Evolutionary conservation across 2,329 filamentous ascomycete species (phyloP).

Genomic region (Aquanectria penicillioides): DNA sequence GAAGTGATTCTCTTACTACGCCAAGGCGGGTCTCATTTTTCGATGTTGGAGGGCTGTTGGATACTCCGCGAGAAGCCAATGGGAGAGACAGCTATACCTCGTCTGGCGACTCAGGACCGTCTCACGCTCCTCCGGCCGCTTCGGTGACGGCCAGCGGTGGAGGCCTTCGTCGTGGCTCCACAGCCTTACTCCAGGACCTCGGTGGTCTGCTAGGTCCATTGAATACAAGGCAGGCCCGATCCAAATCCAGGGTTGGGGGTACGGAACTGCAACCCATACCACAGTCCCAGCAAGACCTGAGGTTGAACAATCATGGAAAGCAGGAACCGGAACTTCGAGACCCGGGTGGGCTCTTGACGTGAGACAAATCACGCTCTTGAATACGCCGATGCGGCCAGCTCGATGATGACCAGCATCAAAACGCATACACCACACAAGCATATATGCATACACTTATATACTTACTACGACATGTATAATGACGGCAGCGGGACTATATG

Average conservation of each 20-base stretch:
- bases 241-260: conserved; percentile 44
- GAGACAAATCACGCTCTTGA: conserved; percentile 10
- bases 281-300: conserved; percentile 50
- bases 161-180: conserved; percentile 64
- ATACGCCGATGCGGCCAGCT: neutral
- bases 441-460: conserved; percentile 5
- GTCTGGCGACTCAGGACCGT: conserved; percentile 49
- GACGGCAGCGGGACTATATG: conserved; percentile 26
- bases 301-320: conserved; percentile 44
- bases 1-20: conserved; percentile 28
- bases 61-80: conserved; percentile 52
- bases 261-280: conserved; percentile 60
- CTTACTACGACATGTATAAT: conserved; percentile 28
- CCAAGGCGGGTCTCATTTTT: conserved; percentile 76
- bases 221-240: conserved; percentile 44
- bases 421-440: conserved; percentile 26
- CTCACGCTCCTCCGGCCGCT: conserved; percentile 51
- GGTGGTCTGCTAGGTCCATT: conserved; percentile 62
- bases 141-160: conserved; percentile 55
- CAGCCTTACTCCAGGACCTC: conserved; percentile 67
- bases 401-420: conserved; percentile 1
- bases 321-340: conserved; percentile 50
- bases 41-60: conserved; percentile 82
- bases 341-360: conserved; percentile 52
- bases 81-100: conserved; percentile 55